A percentile compares a stretch with the other conserved stretches of the same genome.
These are phyloP conservation scores for Yamadazyma epiphylla DNA, from an alignment of 1,139 yeast species.

Conservation along the genomic window DNA sequence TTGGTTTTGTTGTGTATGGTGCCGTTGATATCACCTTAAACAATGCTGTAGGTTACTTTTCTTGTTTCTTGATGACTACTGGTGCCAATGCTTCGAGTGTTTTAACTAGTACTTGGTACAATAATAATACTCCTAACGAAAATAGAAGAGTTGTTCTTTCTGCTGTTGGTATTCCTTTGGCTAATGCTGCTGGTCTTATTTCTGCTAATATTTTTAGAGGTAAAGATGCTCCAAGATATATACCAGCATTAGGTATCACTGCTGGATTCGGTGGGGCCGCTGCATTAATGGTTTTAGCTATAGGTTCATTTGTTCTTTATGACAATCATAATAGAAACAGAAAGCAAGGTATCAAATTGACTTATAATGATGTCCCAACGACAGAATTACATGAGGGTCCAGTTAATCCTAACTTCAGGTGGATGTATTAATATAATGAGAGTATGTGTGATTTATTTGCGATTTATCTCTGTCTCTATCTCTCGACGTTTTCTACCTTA, in stretches of 20 bases:
- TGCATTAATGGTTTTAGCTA: constrained; percentile 17
- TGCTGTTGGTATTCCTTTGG: constrained; percentile 28
- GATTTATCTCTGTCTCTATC: too few relatives aligned
- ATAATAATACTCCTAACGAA: constrained; percentile 46
- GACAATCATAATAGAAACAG: constrained; percentile 42
- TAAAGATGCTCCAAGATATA: constrained; percentile 27
- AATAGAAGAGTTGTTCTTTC: constrained; percentile 27
- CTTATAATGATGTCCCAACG: constrained; percentile 43
- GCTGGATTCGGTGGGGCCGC: constrained; percentile 33
- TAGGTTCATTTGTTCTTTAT: constrained; percentile 26
- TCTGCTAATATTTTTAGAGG: constrained; percentile 28
- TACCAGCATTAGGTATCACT: constrained; percentile 29
- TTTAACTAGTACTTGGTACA: constrained; percentile 48
- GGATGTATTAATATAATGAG: constrained; percentile 36
- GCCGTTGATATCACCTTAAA: constrained; percentile 35
- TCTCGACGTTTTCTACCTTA: too few relatives aligned
- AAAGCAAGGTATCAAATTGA: constrained; percentile 36
- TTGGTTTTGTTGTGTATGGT: constrained; percentile 45
- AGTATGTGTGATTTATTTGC: neutral
- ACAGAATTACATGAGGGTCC: constrained; percentile 43
- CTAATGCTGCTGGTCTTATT: constrained; percentile 30
- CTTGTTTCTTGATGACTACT: constrained; percentile 30
- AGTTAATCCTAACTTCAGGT: constrained; percentile 40
- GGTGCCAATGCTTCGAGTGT: constrained; percentile 35
- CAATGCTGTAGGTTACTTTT: constrained; percentile 39